phyloP scores from a whole-genome alignment of 164 flowering plant genomes.

The Warburgia ugandensis region DNA sequence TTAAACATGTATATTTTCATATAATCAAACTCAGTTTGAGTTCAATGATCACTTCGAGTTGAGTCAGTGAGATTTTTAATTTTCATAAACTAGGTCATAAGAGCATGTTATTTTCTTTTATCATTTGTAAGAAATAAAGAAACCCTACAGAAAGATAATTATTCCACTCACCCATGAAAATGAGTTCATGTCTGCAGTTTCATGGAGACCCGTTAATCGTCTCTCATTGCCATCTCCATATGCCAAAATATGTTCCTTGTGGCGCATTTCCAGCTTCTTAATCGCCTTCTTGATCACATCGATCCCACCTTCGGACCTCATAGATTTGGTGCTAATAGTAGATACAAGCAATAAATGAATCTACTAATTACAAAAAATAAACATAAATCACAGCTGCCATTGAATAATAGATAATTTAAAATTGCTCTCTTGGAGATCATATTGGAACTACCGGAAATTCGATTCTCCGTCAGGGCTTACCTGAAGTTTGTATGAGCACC shows the following conservation, averaged over 20 bases:
- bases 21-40: too few relatives aligned
- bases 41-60: too few relatives aligned
- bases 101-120: too few relatives aligned
- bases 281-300: constrained; percentile 30
- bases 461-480: too few relatives aligned
- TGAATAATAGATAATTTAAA: background rate
- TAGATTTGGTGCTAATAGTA: constrained; percentile 23
- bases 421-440: background rate
- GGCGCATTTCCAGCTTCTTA: constrained; percentile 34
- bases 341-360: too few relatives aligned
- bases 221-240: constrained; percentile 44
- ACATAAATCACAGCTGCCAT: background rate
- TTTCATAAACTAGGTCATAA: too few relatives aligned
- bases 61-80: too few relatives aligned
- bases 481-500: constrained; percentile 44
- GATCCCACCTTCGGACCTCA: constrained; percentile 35
- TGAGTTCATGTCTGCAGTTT: constrained; percentile 37
- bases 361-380: background rate
- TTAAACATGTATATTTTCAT: too few relatives aligned
- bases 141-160: too few relatives aligned
- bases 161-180: constrained; percentile 24
- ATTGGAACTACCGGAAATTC: too few relatives aligned
- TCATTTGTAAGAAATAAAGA: too few relatives aligned
- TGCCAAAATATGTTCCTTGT: constrained; percentile 34
- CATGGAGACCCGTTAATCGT: constrained; percentile 35